Base-by-base conservation (phyloP, 2,329 filamentous ascomycete genomes). In the Dichotomopilus funicola region DNA sequence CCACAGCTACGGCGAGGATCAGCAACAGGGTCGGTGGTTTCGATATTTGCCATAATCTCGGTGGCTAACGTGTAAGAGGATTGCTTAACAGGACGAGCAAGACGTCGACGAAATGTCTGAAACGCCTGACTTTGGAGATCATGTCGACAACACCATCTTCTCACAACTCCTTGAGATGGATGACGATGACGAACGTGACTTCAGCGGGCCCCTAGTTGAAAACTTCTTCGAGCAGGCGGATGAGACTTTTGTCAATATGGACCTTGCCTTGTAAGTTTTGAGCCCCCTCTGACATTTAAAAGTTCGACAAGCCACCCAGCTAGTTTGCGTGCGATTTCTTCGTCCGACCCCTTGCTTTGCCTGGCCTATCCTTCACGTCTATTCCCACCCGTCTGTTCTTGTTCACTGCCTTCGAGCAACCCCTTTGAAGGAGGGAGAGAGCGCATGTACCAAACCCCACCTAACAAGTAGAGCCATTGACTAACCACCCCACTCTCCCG, bases 121-220 rank as follows among this genome's bases (percentile, higher is more conserved):
- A 59, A 70, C 83, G 65, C 77, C 78, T 57, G 82, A 88, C 58
- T 82, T 90, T 62, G 85, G 83, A 57, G 88, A 94, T 62, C 79
- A 79, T 68, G 85, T 99, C 72, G 92, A 97, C 71, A 74, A 78
- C 59, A 70, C 73, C 54, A 95, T 91, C 55, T 99, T 99, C 66
- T 85, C 86, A 65, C 94, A 97, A 77, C 97, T 99, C 70, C 82
- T 97, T 60, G 94, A 97, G 73, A 96, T 99, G 92, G 94, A 99
- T 71, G 94, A 89, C 61, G 87, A 89, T 63, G 82, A 85, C 9
- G 88, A 92, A 61, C 81, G 85, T 64, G 90, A 96, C 49, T 97
- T 97, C 78, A 95, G 88, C 74, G 82, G 79, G 65, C 86, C 87
- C 58, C 91, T 99, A 62, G 91, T 97, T 49, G 87, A 84, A 68